Evolutionary conservation across 768 basidiomycete species (phyloP), one percentile per base, ranked within the genome.

Genomic region (Pulveroboletus sp.): DNA sequence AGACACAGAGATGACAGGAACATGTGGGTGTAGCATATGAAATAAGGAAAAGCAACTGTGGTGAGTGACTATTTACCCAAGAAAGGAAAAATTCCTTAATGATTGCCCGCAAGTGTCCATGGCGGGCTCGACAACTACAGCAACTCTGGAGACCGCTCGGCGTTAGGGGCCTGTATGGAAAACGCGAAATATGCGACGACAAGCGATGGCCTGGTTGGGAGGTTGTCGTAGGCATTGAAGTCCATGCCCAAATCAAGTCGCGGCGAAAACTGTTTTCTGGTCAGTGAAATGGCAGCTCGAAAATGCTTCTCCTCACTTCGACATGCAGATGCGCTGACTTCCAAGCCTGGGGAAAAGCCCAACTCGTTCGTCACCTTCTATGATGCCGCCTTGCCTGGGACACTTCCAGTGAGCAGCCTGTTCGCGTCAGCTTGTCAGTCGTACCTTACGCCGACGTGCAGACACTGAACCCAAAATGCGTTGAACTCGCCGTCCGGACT

Each of bases 321-420:
- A 26, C 38, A 8, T 11, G 18, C 47, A 81, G 80, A 67, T 28
- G 59, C 77, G 2, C 60, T 52, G 46, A 76, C 76, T 0, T 69
- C 73, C 15, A 74, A 74, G 43, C 63, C 61, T 3, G 73, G 79
- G 14, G 79, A 82, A 31, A 51, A 63, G 1, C 82, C 88, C 0
- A 98, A 97, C 62, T 82, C 78, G 2, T 78, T 79, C 56, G 86
- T 93, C 17, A 80, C 84, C 1, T 65, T 75, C 1, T 87, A 87
- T 56, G 95, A 98, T 59, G 91, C 93, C 2, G 90, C 93, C 0
- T 86, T 93, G 60, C 95, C 95, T 8, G 95, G 96, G 42, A 90
- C 93, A 5, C 71, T 98, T 31, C 95, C 95, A 28, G 93, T 95
- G 52, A 64, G 84, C 72, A 6, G 27, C 28, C 2, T 28, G 8